Percentiles rank a stretch among this genome's conserved stretches.
Evolutionary conservation across 768 basidiomycete species (phyloP).

Genomic region (Panaeolus cyanescens): DNA sequence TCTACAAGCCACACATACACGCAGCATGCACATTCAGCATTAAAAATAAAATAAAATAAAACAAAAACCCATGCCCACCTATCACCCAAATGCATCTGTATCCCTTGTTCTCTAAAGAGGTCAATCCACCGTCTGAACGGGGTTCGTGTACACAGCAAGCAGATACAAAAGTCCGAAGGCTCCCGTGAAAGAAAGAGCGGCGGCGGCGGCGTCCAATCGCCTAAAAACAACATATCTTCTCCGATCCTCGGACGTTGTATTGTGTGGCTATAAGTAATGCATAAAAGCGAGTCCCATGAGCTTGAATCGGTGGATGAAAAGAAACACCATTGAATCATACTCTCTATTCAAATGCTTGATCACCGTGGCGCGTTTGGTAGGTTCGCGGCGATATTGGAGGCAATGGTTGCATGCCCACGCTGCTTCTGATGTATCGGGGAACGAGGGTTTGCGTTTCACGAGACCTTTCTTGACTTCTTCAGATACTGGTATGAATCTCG

Average conservation of each 20-base stretch:
- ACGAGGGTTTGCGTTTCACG: background rate
- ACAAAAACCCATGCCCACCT: no score
- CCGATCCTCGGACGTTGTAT: background rate
- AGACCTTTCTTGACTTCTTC: background rate
- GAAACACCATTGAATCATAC: no score
- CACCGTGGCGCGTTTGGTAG: background rate
- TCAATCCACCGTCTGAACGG: no score
- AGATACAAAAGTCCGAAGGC: background rate
- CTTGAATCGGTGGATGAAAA: no score
- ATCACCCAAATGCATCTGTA: background rate
- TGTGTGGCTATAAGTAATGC: background rate
- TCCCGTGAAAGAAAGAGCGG: background rate
- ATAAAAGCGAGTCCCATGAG: no score
- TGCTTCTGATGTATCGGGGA: background rate
- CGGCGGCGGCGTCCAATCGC: background rate
- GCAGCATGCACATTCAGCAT: no score
- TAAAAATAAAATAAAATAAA: no score
- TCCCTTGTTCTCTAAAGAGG: background rate
- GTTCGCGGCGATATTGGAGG: background rate
- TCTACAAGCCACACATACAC: background rate
- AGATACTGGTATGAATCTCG: background rate
- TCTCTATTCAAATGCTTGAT: background rate
- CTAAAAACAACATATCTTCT: background rate
- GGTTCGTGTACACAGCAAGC: background rate
- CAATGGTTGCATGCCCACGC: background rate